Evolutionary conservation across 225 moss, liverwort and hornwort genomes (phyloP).

Genomic region (Polytrichum formosum): DNA sequence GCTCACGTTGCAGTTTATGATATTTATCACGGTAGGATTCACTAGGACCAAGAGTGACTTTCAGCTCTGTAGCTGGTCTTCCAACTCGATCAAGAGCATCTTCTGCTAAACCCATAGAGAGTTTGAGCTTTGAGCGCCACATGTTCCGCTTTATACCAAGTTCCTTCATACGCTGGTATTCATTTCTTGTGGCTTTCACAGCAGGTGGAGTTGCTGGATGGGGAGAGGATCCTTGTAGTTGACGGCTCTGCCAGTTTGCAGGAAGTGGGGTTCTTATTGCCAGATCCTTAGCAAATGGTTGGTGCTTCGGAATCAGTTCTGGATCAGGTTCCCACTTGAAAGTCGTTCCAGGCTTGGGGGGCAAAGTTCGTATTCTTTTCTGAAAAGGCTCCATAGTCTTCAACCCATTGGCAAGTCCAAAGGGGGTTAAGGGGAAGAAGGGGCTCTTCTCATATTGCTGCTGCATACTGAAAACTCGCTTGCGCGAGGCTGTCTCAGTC

Average conservation of each 20-base stretch:
- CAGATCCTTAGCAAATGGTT: conserved; percentile 12
- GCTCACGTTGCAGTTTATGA: conserved; percentile 27
- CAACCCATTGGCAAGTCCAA: conserved; percentile 22
- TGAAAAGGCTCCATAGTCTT: conserved; percentile 25
- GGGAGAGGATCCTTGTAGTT: conserved; percentile 12
- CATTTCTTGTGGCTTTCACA: conserved; percentile 21
- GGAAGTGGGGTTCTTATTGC: conserved; percentile 30
- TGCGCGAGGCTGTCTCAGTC: conserved; percentile 40
- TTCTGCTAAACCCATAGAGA: conserved; percentile 36
- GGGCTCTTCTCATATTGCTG: conserved; percentile 19
- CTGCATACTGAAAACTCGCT: conserved; percentile 40
- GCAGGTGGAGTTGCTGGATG: conserved; percentile 15
- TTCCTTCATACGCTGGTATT: conserved; percentile 26
- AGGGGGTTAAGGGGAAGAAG: conserved; percentile 19
- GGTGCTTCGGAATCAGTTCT: conserved; percentile 9
- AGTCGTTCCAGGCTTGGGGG: conserved; percentile 18
- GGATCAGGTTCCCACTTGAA: conserved; percentile 39
- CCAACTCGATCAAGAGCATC: conserved; percentile 51
- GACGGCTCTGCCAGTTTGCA: conserved; percentile 22
- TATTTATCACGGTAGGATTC: conserved; percentile 26
- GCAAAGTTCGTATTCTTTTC: conserved; percentile 27
- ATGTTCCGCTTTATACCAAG: conserved; percentile 15
- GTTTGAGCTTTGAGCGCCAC: conserved; percentile 39
- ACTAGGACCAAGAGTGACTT: conserved; percentile 18
- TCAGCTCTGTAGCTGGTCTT: conserved; percentile 31